A percentile compares a stretch with the other conserved stretches of the same genome.
These are phyloP conservation scores for Xanthoceras sorbifolium DNA, from an alignment of 345 rosid genomes.

Conservation along the genomic window DNA sequence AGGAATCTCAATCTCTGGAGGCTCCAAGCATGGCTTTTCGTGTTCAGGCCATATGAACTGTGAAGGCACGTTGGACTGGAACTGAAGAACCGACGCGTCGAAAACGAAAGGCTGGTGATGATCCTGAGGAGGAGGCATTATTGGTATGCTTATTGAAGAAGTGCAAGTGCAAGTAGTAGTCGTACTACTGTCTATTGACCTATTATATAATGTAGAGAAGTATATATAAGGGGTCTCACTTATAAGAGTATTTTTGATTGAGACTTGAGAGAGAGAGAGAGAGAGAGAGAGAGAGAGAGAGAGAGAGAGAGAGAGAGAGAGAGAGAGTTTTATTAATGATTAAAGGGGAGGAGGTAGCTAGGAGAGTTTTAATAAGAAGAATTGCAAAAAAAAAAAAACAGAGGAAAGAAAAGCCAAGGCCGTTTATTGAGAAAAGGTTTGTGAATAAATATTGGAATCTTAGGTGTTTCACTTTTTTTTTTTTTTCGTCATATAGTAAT, in stretches of 20 bases:
- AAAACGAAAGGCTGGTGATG: slow-evolving; percentile 37
- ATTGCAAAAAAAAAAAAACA: too few species aligned
- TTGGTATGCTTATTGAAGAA: slow-evolving; percentile 11
- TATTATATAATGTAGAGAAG: neutral
- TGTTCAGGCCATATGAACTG: slow-evolving; percentile 89
- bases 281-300: neutral
- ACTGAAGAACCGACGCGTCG: slow-evolving; percentile 49
- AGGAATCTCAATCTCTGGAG: slow-evolving; percentile 64
- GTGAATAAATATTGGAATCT: slow-evolving; percentile 25
- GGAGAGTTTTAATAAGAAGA: neutral
- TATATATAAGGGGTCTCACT: too few species aligned
- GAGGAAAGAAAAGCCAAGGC: slow-evolving; percentile 22
- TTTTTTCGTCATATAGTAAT: neutral
- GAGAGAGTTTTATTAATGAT: slow-evolving; percentile 1
- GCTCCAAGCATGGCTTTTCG: slow-evolving; percentile 54
- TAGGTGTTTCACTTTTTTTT: slow-evolving; percentile 26
- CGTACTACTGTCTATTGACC: neutral
- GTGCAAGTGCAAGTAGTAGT: neutral
- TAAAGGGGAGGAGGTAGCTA: neutral
- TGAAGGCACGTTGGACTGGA: slow-evolving; percentile 55
- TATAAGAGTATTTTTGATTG: too few species aligned
- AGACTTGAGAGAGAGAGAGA: slow-evolving; percentile 2
- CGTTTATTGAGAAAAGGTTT: slow-evolving; percentile 22
- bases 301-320: neutral
- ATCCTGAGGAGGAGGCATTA: slow-evolving; percentile 3